Percentiles rank a stretch among this genome's conserved stretches.
These are phyloP conservation scores for Tolypocladium amazonense DNA, from an alignment of 2,329 filamentous ascomycete genomes.

Conservation along the genomic window DNA sequence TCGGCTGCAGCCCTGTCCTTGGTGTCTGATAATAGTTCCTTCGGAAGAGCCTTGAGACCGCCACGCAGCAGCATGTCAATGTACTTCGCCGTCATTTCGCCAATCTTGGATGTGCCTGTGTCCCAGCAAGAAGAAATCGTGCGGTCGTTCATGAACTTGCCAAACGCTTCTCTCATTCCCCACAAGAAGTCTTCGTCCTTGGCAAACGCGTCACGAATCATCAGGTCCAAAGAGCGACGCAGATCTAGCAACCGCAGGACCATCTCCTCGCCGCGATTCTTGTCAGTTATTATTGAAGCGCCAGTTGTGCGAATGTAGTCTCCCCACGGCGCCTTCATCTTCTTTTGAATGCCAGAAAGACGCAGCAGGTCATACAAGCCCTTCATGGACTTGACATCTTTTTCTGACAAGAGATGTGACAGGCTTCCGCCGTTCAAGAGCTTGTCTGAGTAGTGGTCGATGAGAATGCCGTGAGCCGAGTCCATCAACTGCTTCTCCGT, in stretches of 20 bases:
- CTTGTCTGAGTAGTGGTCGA: conserved; percentile 55
- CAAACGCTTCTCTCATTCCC: conserved; percentile 74
- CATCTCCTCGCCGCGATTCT: conserved; percentile 73
- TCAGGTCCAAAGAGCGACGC: conserved; percentile 66
- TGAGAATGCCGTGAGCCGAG: conserved; percentile 60
- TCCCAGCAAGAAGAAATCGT: conserved; percentile 62
- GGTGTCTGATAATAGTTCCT: conserved; percentile 51
- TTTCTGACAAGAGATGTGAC: conserved; percentile 59
- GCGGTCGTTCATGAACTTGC: conserved; percentile 85
- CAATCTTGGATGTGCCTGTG: conserved; percentile 83
- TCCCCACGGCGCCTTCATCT: conserved; percentile 63
- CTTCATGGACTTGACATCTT: conserved; percentile 59
- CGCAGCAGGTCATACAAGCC: conserved; percentile 69
- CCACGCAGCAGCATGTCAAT: conserved; percentile 82
- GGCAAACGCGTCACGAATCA: conserved; percentile 67
- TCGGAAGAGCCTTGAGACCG: conserved; percentile 73
- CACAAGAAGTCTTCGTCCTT: conserved; percentile 69
- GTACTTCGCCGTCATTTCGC: conserved; percentile 98
- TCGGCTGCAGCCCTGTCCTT: conserved; percentile 48
- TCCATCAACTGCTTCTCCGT: conserved; percentile 70
- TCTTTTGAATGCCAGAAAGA: conserved; percentile 57
- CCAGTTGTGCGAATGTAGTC: conserved; percentile 71
- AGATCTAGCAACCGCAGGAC: conserved; percentile 71
- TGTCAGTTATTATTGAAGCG: conserved; percentile 68
- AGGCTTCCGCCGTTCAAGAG: conserved; percentile 59